phyloP scores from a whole-genome alignment of 345 rosid species.

The Turritis glabra region DNA sequence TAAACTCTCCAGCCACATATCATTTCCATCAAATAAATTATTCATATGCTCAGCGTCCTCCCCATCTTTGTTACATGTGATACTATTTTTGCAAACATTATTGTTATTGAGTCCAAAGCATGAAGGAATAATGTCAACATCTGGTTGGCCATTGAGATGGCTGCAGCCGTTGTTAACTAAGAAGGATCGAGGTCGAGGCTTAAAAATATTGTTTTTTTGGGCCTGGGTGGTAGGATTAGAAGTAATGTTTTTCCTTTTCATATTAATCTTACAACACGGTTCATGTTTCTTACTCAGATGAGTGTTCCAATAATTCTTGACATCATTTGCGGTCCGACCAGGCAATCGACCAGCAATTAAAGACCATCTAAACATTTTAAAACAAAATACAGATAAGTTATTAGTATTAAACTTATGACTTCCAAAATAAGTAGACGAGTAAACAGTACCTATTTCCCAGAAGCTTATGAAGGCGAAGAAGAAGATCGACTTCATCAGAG shows the following conservation, averaged over 20 bases:
- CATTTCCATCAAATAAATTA: not conserved
- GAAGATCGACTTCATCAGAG: conserved; percentile 60
- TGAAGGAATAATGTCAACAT: conserved; percentile 7
- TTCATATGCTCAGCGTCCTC: not conserved
- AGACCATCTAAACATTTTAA: conserved; percentile 43
- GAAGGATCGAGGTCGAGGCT: conserved; percentile 41
- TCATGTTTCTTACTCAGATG: conserved; percentile 49
- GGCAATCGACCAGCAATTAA: conserved; percentile 59
- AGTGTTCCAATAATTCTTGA: conserved; percentile 61
- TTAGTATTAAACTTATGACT: not conserved
- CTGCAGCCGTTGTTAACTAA: not conserved
- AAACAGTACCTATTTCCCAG: conserved; percentile 50
- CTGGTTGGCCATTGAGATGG: not conserved
- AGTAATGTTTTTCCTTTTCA: conserved; percentile 11
- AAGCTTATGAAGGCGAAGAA: conserved; percentile 58
- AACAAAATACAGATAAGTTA: not conserved
- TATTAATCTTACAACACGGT: conserved; percentile 5
- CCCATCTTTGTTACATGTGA: conserved; percentile 18
- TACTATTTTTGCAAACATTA: conserved; percentile 1
- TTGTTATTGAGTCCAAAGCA: not conserved
- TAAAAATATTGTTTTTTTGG: conserved; percentile 17
- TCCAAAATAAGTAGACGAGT: not conserved
- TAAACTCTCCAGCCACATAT: conserved; percentile 30
- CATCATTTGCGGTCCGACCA: conserved; percentile 56
- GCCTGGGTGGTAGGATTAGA: not conserved